These are phyloP conservation scores for Epichloe sibirici DNA, from an alignment of 2,329 filamentous ascomycete species.

Conservation along the genomic window DNA sequence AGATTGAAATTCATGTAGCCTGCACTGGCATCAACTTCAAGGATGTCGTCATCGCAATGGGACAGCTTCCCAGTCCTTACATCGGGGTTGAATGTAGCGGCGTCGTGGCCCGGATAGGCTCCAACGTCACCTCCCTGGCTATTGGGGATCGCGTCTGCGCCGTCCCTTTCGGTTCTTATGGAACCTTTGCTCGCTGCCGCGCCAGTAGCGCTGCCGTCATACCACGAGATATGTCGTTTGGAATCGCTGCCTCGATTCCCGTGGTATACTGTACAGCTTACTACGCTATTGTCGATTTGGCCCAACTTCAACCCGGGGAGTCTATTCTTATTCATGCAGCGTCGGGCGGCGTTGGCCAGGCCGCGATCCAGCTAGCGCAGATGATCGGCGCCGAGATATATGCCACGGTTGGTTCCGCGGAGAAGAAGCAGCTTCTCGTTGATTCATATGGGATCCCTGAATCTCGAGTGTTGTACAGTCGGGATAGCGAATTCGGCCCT, in stretches of 20 bases:
- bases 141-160: conserved; percentile 13
- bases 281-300: conserved; percentile 8
- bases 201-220: conserved; percentile 5
- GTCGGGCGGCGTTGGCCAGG: conserved; percentile 18
- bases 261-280: conserved; percentile 10
- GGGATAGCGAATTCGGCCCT: conserved; percentile 13
- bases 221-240: conserved; percentile 11
- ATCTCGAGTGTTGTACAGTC: conserved; percentile 17
- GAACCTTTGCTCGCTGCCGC: conserved; percentile 14
- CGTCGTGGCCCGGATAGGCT: conserved; percentile 10
- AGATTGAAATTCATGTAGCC: conserved; percentile 30
- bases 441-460: conserved; percentile 24
- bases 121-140: conserved; percentile 4
- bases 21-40: conserved; percentile 33
- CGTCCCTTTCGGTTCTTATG: conserved; percentile 16
- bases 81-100: conserved; percentile 15
- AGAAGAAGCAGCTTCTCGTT: conserved; percentile 17
- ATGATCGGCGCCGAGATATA: conserved; percentile 15
- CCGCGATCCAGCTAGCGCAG: conserved; percentile 16
- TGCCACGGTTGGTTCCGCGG: conserved; percentile 16
- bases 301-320: conserved; percentile 20
- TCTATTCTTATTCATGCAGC: conserved; percentile 20
- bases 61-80: conserved; percentile 10
- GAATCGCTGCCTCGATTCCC: conserved; percentile 18
- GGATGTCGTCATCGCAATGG: conserved; percentile 14